Percentiles rank a stretch among this genome's conserved stretches.
phyloP scores from a whole-genome alignment of 176 grass and related monocot species.

The Oryza coarctata region DNA sequence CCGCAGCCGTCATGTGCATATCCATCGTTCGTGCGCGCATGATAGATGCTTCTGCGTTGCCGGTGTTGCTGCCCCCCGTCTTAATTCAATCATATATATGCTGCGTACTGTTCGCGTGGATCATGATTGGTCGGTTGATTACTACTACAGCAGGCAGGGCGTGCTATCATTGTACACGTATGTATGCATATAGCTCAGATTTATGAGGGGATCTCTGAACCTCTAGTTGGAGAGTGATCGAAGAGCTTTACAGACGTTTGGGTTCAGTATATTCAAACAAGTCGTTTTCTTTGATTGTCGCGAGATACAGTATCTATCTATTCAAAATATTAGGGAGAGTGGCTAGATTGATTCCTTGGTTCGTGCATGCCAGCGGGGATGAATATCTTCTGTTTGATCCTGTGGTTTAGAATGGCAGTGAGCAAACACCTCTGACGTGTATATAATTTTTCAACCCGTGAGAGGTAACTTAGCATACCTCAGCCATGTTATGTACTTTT shows the following conservation, averaged over 20 bases:
- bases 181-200: neutral
- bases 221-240: too few relatives aligned
- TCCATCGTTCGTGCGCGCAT: constrained; percentile 1
- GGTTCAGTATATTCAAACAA: too few relatives aligned
- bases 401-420: too few relatives aligned
- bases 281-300: too few relatives aligned
- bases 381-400: neutral
- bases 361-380: neutral
- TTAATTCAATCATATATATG: neutral
- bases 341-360: neutral
- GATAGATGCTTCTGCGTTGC: neutral
- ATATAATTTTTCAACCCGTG: too few relatives aligned
- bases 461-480: too few relatives aligned
- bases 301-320: too few relatives aligned
- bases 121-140: neutral
- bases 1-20: constrained; percentile 17
- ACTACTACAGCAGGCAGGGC: neutral
- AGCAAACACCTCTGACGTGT: too few relatives aligned
- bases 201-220: neutral
- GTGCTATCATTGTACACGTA: neutral
- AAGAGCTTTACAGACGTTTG: too few relatives aligned
- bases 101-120: neutral
- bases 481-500: too few relatives aligned
- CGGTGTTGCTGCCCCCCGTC: neutral
- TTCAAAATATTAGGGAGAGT: neutral